Conservation (phyloP, 805 yeast species). For the Kazachstania bromeliacearum region DNA sequence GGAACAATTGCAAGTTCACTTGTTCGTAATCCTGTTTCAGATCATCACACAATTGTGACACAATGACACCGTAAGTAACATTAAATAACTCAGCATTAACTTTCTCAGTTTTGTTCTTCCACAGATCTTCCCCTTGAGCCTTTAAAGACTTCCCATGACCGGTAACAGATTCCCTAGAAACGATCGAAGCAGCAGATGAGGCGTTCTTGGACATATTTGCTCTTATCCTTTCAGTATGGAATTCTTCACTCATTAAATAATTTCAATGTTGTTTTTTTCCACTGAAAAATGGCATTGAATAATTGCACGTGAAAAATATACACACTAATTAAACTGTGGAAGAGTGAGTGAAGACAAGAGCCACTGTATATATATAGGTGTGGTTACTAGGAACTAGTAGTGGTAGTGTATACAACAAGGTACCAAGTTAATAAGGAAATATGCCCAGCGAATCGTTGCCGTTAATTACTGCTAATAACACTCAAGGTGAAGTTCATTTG, state of each 20-base stretch:
- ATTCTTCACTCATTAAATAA: no score
- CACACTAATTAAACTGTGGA: no score
- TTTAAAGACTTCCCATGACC: conserved; percentile 19
- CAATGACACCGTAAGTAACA: conserved; percentile 90
- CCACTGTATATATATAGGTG: no score
- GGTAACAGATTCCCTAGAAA: conserved; percentile 5
- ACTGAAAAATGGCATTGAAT: no score
- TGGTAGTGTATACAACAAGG: no score
- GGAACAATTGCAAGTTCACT: conserved; percentile 76
- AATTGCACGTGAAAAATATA: no score
- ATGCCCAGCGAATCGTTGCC: conserved; percentile 10
- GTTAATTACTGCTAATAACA: conserved; percentile 36
- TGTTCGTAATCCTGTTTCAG: conserved; percentile 61
- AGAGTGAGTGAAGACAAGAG: no score
- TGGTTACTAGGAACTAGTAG: no score
- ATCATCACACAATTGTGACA: conserved; percentile 82
- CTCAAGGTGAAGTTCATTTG: conserved; percentile 45
- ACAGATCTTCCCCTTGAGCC: conserved; percentile 73
- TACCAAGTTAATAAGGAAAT: not conserved
- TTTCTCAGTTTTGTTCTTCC: conserved; percentile 83
- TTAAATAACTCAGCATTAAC: conserved; percentile 89
- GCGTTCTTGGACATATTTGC: conserved; percentile 16
- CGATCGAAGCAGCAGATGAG: conserved; percentile 1
- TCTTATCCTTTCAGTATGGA: no score
- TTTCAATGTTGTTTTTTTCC: no score